These are phyloP conservation scores for Polyplosphaeria fusca DNA, from an alignment of 495 filamentous ascomycete species.

Conservation along the genomic window DNA sequence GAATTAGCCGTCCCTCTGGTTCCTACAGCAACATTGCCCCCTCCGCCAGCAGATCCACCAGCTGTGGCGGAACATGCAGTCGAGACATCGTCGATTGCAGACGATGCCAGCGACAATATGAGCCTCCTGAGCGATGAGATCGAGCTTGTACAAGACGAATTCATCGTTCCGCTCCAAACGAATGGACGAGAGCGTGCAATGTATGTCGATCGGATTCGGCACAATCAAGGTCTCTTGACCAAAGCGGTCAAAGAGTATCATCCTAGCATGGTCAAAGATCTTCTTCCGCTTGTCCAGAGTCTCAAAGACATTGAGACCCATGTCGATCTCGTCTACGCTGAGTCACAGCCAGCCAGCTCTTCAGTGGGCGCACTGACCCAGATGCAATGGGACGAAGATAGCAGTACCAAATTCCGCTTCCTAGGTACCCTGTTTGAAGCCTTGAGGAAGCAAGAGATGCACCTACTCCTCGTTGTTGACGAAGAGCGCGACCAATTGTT, in stretches of 20 bases:
- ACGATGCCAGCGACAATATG: background rate
- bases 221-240: background rate
- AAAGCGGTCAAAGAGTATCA: background rate
- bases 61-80: background rate
- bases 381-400: conserved; percentile 10
- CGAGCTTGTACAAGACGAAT: conserved; percentile 10
- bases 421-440: conserved; percentile 8
- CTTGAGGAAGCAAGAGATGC: conserved; percentile 12
- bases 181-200: conserved; percentile 11
- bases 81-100: background rate
- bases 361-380: background rate
- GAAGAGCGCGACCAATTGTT: conserved; percentile 4
- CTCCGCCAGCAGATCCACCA: background rate
- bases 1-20: background rate
- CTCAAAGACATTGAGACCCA: conserved; percentile 18
- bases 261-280: background rate
- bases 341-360: background rate
- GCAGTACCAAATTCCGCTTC: conserved; percentile 27
- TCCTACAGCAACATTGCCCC: background rate
- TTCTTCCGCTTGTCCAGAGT: conserved; percentile 6
- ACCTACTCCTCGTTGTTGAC: conserved; percentile 20
- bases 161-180: conserved; percentile 18
- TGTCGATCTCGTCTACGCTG: conserved; percentile 19
- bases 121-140: conserved; percentile 22
- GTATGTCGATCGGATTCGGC: conserved; percentile 10